These are phyloP conservation scores for Ogataea methanolica DNA, from an alignment of 805 yeast species.

Conservation along the genomic window DNA sequence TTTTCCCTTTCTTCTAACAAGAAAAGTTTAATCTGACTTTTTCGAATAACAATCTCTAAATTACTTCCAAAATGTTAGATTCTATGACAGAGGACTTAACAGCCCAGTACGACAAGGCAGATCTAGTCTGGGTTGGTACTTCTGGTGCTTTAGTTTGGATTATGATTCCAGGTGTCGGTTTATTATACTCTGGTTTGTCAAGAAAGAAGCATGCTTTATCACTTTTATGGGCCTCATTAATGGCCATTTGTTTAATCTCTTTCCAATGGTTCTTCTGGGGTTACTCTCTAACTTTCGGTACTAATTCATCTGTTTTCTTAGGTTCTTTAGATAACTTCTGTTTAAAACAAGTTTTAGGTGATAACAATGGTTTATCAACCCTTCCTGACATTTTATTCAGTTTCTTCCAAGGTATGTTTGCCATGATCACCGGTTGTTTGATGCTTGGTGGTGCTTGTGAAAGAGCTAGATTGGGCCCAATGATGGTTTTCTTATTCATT, in stretches of 20 bases:
- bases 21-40: no score
- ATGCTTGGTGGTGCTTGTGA: slow-evolving; percentile 98
- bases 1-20: no score
- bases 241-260: slow-evolving; percentile 75
- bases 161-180: slow-evolving; percentile 95
- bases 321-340: slow-evolving; percentile 83
- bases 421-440: slow-evolving; percentile 85
- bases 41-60: no score
- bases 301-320: slow-evolving; percentile 51
- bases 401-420: slow-evolving; percentile 96
- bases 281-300: slow-evolving; percentile 76
- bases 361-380: slow-evolving; percentile 58
- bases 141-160: slow-evolving; percentile 85
- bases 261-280: slow-evolving; percentile 99
- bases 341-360: slow-evolving; percentile 76
- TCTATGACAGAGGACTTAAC: slow-evolving; percentile 70
- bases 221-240: slow-evolving; percentile 87
- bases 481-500: slow-evolving; percentile 89
- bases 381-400: slow-evolving; percentile 91
- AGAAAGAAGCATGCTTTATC: slow-evolving; percentile 96
- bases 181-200: slow-evolving; percentile 87
- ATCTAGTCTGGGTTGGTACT: slow-evolving; percentile 81
- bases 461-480: slow-evolving; percentile 92
- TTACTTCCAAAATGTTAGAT: slow-evolving; percentile 23
- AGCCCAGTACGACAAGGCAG: slow-evolving; percentile 62